Evolutionary conservation across 1,284 basidiomycete species (phyloP).

Genomic region (Cutaneotrichosporon arboriforme): DNA sequence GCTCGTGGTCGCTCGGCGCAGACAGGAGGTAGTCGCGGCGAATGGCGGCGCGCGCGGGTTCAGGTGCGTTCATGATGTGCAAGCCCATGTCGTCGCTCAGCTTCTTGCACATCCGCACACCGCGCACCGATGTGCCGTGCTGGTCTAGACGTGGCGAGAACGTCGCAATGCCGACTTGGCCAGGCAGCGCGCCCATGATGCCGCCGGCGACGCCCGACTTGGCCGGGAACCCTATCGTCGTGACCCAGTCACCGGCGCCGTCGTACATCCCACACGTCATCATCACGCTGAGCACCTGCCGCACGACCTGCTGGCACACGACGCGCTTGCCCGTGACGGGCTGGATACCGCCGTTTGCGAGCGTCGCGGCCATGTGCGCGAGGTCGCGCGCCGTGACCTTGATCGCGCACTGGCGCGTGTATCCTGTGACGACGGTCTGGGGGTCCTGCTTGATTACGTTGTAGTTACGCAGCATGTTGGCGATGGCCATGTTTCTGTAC

Average conservation of each 20-base stretch:
- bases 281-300: slow-evolving; percentile 16
- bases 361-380: slow-evolving; percentile 17
- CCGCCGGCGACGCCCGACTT: slow-evolving; percentile 18
- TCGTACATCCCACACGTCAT: slow-evolving; percentile 21
- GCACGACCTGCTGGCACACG: slow-evolving; percentile 12
- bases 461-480: slow-evolving; percentile 20
- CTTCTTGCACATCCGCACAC: slow-evolving; percentile 10
- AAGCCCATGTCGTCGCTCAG: slow-evolving; percentile 20
- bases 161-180: slow-evolving; percentile 16
- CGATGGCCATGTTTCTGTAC: slow-evolving; percentile 15
- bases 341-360: slow-evolving; percentile 18
- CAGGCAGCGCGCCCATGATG: slow-evolving; percentile 15
- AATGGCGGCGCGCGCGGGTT: slow-evolving; percentile 14
- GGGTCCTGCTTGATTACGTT: slow-evolving; percentile 8
- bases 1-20: background rate
- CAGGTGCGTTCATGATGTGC: slow-evolving; percentile 18
- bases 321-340: slow-evolving; percentile 15
- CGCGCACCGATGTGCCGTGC: slow-evolving; percentile 14
- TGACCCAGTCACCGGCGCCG: slow-evolving; percentile 17
- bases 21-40: slow-evolving; percentile 15
- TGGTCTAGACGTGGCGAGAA: slow-evolving; percentile 15
- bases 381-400: slow-evolving; percentile 16
- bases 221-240: slow-evolving; percentile 11
- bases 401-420: slow-evolving; percentile 19
- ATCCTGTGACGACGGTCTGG: slow-evolving; percentile 6